Evolutionary conservation across 306 rosid genomes (phyloP).

Genomic region (Acacia confusa): DNA sequence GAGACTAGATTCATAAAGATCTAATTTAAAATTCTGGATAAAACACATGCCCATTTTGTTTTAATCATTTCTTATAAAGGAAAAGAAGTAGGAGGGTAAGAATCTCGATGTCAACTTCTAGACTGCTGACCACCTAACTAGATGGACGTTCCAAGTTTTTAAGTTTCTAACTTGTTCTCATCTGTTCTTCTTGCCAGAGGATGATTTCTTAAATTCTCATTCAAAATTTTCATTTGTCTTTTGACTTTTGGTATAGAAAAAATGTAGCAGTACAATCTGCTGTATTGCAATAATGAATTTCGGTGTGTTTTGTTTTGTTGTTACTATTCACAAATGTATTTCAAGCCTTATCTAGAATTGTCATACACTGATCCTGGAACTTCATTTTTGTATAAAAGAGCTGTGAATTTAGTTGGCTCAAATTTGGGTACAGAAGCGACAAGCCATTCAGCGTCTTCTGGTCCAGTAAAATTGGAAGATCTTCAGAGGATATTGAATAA

Average conservation of each 20-base stretch:
- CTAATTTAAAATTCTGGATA: conserved; percentile 12
- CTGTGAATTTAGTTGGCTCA: conserved; percentile 59
- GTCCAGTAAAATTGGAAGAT: conserved; percentile 86
- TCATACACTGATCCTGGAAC: background rate
- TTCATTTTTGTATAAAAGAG: conserved; percentile 24
- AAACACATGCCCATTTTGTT: conserved; percentile 16
- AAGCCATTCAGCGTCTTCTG: conserved; percentile 60
- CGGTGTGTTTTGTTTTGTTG: background rate
- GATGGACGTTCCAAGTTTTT: background rate
- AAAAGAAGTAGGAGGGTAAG: background rate
- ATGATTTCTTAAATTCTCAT: background rate
- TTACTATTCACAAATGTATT: conserved; percentile 12
- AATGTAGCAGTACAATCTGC: background rate
- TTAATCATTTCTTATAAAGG: background rate
- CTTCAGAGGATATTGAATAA: conserved; percentile 81
- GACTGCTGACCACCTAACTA: background rate
- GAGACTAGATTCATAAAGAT: conserved; percentile 3
- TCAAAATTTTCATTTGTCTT: background rate
- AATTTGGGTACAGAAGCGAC: conserved; percentile 60
- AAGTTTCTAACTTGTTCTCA: background rate
- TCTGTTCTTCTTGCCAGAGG: background rate
- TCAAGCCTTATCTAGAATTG: conserved; percentile 1
- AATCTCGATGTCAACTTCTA: background rate
- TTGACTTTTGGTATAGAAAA: background rate
- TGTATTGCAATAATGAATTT: conserved; percentile 28